Percentiles rank a stretch among this genome's conserved stretches.
These are phyloP conservation scores for Phalaenopsis aphrodite DNA, from an alignment of 106 monocot genomes.

Conservation along the genomic window DNA sequence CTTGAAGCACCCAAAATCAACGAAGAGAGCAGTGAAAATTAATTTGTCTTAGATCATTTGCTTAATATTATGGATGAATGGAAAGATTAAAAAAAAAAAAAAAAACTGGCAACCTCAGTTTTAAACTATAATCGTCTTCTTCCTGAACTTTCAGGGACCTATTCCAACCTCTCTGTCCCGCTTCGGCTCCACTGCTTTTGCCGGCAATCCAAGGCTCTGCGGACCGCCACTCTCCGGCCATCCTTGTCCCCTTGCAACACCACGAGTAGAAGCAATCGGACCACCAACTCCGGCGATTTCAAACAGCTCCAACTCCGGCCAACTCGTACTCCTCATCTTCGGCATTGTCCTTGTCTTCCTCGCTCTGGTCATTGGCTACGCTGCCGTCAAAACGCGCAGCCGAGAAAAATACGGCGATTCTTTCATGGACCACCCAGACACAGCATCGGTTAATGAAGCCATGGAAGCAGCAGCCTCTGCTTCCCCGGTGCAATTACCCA, in stretches of 20 bases:
- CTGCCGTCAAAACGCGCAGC: not conserved
- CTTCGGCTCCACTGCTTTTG: conserved; percentile 24
- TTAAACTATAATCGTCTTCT: too few relatives aligned
- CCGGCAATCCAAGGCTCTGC: conserved; percentile 38
- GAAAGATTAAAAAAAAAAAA: too few relatives aligned
- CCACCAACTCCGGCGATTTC: not conserved
- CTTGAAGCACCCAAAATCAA: too few relatives aligned
- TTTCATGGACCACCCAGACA: conserved; percentile 1
- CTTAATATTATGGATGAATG: too few relatives aligned
- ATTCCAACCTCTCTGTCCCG: conserved; percentile 20
- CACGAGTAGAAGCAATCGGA: not conserved
- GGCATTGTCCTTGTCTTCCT: not conserved
- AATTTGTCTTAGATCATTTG: too few relatives aligned
- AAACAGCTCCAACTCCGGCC: not conserved
- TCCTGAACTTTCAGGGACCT: conserved; percentile 14
- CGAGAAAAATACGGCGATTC: conserved; percentile 8
- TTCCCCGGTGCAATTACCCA: not conserved
- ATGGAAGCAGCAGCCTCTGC: conserved; percentile 5
- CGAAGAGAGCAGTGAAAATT: too few relatives aligned
- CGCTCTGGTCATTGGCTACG: not conserved
- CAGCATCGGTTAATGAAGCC: not conserved
- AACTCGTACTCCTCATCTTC: not conserved
- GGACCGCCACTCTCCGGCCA: not conserved
- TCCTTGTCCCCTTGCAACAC: not conserved
- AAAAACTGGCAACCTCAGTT: too few relatives aligned